phyloP scores from a whole-genome alignment of 2,329 filamentous ascomycete genomes.

The Stenocarpella maydis region DNA sequence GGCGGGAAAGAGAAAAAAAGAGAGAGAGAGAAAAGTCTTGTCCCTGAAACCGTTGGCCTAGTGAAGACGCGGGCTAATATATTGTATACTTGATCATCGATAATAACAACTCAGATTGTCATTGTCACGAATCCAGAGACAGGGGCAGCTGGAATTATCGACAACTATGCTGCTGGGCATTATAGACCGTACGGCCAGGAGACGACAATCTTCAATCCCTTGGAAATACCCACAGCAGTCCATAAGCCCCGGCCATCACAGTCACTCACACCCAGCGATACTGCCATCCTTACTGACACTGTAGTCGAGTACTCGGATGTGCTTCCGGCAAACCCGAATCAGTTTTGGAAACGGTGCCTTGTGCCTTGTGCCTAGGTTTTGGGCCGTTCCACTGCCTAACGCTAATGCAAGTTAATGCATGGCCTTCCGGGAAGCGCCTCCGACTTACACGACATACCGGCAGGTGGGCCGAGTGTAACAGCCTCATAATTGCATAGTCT shows the following conservation, averaged over 20 bases:
- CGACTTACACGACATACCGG: not conserved
- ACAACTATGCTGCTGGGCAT: too few species aligned
- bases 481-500: slow-evolving; percentile 1
- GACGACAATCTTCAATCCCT: too few species aligned
- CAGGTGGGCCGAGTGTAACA: not conserved
- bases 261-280: not conserved
- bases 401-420: slow-evolving; percentile 7
- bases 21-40: too few species aligned
- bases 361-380: not conserved
- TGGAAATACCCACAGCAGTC: too few species aligned
- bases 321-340: not conserved
- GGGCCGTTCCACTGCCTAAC: not conserved
- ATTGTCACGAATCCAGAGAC: too few species aligned
- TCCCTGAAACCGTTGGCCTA: too few species aligned
- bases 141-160: too few species aligned
- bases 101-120: too few species aligned
- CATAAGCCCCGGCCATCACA: too few species aligned
- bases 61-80: not conserved
- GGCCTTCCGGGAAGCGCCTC: not conserved
- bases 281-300: not conserved
- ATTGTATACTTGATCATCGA: too few species aligned
- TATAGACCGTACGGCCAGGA: too few species aligned
- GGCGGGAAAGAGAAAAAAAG: too few species aligned
- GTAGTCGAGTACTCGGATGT: not conserved
- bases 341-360: not conserved